Percentiles rank a stretch among this genome's conserved stretches.
Conservation (phyloP, 1,284 basidiomycete genomes). For the Kwoniella shivajii region DNA sequence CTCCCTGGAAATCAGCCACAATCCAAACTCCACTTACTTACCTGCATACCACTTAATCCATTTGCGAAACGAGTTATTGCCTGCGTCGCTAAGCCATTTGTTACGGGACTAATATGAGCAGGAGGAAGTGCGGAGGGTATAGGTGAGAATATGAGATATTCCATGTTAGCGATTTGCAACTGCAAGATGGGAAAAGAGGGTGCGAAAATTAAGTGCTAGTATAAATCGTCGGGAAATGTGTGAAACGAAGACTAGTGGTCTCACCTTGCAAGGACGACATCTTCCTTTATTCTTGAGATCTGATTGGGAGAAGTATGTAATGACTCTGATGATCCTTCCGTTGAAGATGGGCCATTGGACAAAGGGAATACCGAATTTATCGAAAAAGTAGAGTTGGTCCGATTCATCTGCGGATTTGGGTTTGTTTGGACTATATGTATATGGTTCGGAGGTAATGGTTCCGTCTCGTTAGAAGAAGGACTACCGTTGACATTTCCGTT, state of each 20-base stretch:
- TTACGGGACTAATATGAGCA: background rate
- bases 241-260: background rate
- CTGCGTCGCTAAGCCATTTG: background rate
- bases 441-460: constrained; percentile 9
- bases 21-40: background rate
- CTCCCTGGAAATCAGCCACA: constrained; percentile 10
- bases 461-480: constrained; percentile 2
- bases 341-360: constrained; percentile 16
- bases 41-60: constrained; percentile 2
- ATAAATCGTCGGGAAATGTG: too few relatives aligned
- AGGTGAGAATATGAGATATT: constrained; percentile 27
- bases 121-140: constrained; percentile 12
- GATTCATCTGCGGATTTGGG: constrained; percentile 5
- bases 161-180: constrained; percentile 13
- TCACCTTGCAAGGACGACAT: background rate
- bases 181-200: background rate
- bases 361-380: constrained; percentile 7
- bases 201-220: background rate
- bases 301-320: constrained; percentile 3
- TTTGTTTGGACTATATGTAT: constrained; percentile 19
- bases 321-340: constrained; percentile 8
- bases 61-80: constrained; percentile 4
- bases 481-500: background rate
- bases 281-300: constrained; percentile 1
- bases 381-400: constrained; percentile 13